Percentiles rank a stretch among this genome's conserved stretches.
phyloP scores from a whole-genome alignment of 2,329 filamentous ascomycete species.

The Uncinocarpus reesii region DNA sequence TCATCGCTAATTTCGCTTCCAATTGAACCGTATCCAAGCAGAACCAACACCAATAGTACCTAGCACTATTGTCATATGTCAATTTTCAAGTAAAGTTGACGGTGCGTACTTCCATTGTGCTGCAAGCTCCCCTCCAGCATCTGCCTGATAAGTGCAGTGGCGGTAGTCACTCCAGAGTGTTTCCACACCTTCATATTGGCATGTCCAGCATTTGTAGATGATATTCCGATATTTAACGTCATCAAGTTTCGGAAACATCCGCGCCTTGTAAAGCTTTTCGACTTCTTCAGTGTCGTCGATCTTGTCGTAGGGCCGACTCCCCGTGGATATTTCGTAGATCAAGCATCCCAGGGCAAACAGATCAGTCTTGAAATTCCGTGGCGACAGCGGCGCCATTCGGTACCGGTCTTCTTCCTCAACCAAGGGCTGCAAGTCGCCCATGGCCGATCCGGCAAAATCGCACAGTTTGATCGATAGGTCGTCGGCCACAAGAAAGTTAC shows the following conservation, averaged over 20 bases:
- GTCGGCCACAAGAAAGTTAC: constrained; percentile 8
- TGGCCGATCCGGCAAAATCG: constrained; percentile 10
- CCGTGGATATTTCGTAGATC: constrained; percentile 11
- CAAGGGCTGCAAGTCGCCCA: constrained; percentile 1
- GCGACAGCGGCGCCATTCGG: neutral
- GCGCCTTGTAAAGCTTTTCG: neutral
- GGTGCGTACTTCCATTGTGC: neutral
- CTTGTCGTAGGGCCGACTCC: neutral
- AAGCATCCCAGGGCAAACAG: constrained; percentile 3
- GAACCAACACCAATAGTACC: neutral
- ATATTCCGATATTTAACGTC: neutral
- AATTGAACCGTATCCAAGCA: neutral
- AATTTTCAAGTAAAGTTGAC: neutral
- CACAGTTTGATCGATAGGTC: constrained; percentile 11
- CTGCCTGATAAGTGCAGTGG: neutral
- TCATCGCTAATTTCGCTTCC: neutral
- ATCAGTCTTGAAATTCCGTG: constrained; percentile 2
- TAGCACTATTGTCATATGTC: neutral
- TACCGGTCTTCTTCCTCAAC: constrained; percentile 1
- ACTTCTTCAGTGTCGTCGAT: neutral
- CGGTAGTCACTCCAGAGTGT: neutral
- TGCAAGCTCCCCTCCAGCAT: neutral
- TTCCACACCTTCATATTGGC: neutral
- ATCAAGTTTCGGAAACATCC: neutral
- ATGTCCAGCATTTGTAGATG: neutral